Conservation (phyloP, 148 eudicot species). For the Selenicereus undatus region DNA sequence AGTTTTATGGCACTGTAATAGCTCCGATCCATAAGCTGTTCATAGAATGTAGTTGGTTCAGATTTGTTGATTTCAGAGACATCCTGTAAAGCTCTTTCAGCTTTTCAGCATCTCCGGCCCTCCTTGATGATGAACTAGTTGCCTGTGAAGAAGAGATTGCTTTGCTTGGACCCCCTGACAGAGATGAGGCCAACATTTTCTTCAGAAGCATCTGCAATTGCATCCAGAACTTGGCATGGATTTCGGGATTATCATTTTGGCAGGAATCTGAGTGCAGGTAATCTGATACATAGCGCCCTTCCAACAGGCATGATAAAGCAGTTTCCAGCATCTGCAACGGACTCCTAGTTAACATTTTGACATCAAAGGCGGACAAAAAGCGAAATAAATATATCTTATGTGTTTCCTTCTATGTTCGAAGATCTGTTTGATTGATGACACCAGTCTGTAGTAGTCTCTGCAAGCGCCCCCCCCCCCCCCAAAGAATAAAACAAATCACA, state of each 20-base stretch:
- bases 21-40: conserved; percentile 49
- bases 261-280: conserved; percentile 25
- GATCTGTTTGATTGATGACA: neutral
- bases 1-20: conserved; percentile 1
- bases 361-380: neutral
- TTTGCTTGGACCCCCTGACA: conserved; percentile 44
- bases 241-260: conserved; percentile 23
- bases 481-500: no score
- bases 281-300: conserved; percentile 56
- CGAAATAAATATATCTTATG: neutral
- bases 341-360: neutral
- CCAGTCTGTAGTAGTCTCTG: neutral
- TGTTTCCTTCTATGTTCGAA: neutral
- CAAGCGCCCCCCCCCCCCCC: no score
- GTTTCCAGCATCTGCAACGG: conserved; percentile 68
- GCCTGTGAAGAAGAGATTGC: conserved; percentile 34
- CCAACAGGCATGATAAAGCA: conserved; percentile 68
- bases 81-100: conserved; percentile 82
- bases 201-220: conserved; percentile 77
- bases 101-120: conserved; percentile 59
- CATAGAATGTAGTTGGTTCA: conserved; percentile 62
- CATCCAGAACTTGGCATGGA: conserved; percentile 61
- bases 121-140: conserved; percentile 30
- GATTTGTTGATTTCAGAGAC: conserved; percentile 59
- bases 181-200: conserved; percentile 62